Conservation (phyloP, 2,329 filamentous ascomycete species). For the Keithomyces neogunnii region DNA sequence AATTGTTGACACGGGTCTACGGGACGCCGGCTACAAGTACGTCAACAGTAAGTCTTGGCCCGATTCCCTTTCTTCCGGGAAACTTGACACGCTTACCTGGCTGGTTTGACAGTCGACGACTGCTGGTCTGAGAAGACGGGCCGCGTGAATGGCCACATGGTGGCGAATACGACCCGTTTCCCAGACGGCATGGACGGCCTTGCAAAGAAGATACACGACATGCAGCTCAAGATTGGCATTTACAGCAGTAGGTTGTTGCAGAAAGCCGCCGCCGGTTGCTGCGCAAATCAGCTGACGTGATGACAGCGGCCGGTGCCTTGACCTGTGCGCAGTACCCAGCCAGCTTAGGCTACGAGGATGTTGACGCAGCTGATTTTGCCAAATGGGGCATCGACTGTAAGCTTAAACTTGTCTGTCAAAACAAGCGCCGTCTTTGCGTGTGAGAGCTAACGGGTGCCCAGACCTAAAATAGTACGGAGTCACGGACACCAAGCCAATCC, state of each 20-base stretch:
- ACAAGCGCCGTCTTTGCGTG: neutral
- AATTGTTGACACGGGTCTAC: conserved; percentile 39
- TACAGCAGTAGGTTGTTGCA: conserved; percentile 40
- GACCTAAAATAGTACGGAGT: conserved; percentile 12
- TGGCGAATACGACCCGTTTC: conserved; percentile 42
- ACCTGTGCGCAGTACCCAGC: conserved; percentile 28
- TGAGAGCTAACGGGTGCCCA: neutral
- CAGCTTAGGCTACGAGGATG: conserved; percentile 44
- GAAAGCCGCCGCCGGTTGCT: neutral
- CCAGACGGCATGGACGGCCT: conserved; percentile 48
- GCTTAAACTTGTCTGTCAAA: conserved; percentile 9
- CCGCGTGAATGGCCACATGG: conserved; percentile 23
- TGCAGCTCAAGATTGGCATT: conserved; percentile 55
- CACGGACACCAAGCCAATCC: neutral
- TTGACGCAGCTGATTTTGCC: conserved; percentile 50
- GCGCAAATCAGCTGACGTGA: conserved; percentile 14
- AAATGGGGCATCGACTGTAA: conserved; percentile 50
- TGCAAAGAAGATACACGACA: conserved; percentile 42
- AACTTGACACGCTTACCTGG: neutral
- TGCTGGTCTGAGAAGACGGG: conserved; percentile 46
- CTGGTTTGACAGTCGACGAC: conserved; percentile 40
- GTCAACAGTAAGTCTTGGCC: conserved; percentile 31
- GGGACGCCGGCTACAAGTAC: conserved; percentile 47
- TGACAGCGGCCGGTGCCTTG: conserved; percentile 11
- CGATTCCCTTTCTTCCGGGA: no score